Percentiles rank a stretch among this genome's conserved stretches.
phyloP scores from a whole-genome alignment of 768 basidiomycete species.

The Cytidiella melzeri region DNA sequence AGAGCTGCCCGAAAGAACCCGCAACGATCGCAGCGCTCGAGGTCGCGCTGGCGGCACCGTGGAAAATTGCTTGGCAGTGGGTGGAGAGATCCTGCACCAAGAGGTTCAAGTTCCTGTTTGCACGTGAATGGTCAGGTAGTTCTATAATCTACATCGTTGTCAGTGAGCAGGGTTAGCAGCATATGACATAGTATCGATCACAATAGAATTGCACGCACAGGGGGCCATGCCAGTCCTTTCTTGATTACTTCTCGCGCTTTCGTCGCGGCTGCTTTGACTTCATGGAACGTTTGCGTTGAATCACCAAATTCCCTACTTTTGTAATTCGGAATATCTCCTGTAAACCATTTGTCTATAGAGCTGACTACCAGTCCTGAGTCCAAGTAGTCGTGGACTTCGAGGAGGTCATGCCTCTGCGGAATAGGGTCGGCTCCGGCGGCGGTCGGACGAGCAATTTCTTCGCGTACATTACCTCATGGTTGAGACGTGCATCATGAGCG shows the following conservation, averaged over 20 bases:
- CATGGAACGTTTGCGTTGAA: slow-evolving; percentile 43
- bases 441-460: slow-evolving; percentile 33
- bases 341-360: slow-evolving; percentile 76
- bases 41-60: slow-evolving; percentile 53
- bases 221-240: slow-evolving; percentile 40
- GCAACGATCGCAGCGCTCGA: slow-evolving; percentile 45
- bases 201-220: slow-evolving; percentile 35
- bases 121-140: not conserved
- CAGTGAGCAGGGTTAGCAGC: not conserved
- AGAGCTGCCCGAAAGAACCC: not conserved
- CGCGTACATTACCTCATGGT: not conserved
- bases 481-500: not conserved
- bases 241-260: not conserved
- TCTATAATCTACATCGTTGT: not conserved
- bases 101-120: slow-evolving; percentile 65
- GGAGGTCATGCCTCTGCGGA: slow-evolving; percentile 58
- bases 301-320: too few relatives aligned
- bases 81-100: slow-evolving; percentile 56
- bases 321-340: slow-evolving; percentile 52
- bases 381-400: slow-evolving; percentile 79
- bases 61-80: slow-evolving; percentile 57
- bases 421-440: slow-evolving; percentile 46
- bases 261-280: not conserved
- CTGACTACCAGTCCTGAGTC: slow-evolving; percentile 63
- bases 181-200: not conserved